Evolutionary conservation across 2,329 filamentous ascomycete genomes (phyloP), one percentile per base, ranked within the genome.

Genomic region (Orbilia quercus): DNA sequence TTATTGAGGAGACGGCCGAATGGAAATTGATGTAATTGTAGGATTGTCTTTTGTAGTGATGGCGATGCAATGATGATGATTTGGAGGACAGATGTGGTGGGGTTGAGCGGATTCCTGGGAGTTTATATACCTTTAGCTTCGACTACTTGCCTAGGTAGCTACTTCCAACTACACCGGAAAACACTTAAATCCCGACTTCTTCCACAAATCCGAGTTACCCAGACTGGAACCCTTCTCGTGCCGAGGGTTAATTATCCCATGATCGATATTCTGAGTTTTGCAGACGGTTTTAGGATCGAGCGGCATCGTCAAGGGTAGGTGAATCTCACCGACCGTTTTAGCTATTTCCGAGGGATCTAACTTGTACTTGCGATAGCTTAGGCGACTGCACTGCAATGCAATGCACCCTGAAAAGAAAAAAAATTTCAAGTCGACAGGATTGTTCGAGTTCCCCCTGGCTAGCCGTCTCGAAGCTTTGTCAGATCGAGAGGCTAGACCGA

Each of bases 241-340:
- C 63, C 34, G 45, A 60, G 23, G 28, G 42, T n/a, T n/a, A n/a
- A n/a, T 31, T 31, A 38, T 31, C 3, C 36, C 38, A 28, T 16
- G n/a, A n/a, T n/a, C n/a, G n/a, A n/a, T n/a, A 22, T 7, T 25
- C 36, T 34, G 44, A 38, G 16, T 11, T 53, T 12, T 53, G 63
- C 36, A 53, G 53, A n/a, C 63, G 63, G 53, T 51, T 67, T 67
- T 67, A 67, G 53, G 53, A 66, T 50, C 14, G 31, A 25, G 51
- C 51, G 51, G 63, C 23, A 59, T 31, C 23, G 25, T 44, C 2
- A 11, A 57, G n/a, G 53, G 51, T 44, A 25, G 31, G 7, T 40
- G 45, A 67, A 45, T 67, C 54, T 47, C 63, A 38, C 63, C 63
- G 63, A 67, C 53, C 23, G 40, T 14, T 20, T 16, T 18, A 44